Base-by-base conservation (phyloP, 2,329 filamentous ascomycete genomes). In the Beauveria pseudobassiana region DNA sequence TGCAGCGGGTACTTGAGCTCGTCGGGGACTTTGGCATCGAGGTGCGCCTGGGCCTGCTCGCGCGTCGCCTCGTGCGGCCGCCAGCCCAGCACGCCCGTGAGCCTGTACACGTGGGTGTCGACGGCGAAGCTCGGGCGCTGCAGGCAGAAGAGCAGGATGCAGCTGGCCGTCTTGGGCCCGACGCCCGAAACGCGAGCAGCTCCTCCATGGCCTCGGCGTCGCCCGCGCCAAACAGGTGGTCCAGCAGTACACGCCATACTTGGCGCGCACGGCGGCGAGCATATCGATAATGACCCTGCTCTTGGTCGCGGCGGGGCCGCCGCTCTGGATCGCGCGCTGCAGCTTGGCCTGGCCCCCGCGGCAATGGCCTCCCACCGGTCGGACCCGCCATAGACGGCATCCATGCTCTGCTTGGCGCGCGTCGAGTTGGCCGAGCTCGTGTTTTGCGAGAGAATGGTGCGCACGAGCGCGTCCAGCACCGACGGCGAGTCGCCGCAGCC, bases 301-400 rank as follows among this genome's bases (percentile, higher is more conserved):
- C 73, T 93, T 95, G n/a, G 84, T 79, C 42, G 82, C 82, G 16
- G 86, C 87, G 1, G 93, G 77, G 0, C 90, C 90, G 34, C 90
- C 90, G 26, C 80, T 80, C 70, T 85, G 85, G 68, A 93, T 92
- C 0, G 89, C 84, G 66, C 85, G 78, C 63, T 78, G 73, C 6
- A 81, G 71, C 65, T 72, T 74, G 16, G 69, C 64, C 48, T 71
- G 70, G 0, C 78, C 77, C 77, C 78, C 1, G 63, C 64, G 5
- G 68, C 76, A 56, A 81, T 77, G 43, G 68, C 71, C 0, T 71
- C 74, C 78, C 78, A 81, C 30, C 70, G 68, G 63, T 78, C 76
- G 66, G 73, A 76, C 38, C 73, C 69, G 20, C 77, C 78, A 69
- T 80, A 80, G 5, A 67, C 72, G 16, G 57, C 62, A 67, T 80